Evolutionary conservation across 306 rosid genomes (phyloP).

Genomic region (Corylus heterophylla): DNA sequence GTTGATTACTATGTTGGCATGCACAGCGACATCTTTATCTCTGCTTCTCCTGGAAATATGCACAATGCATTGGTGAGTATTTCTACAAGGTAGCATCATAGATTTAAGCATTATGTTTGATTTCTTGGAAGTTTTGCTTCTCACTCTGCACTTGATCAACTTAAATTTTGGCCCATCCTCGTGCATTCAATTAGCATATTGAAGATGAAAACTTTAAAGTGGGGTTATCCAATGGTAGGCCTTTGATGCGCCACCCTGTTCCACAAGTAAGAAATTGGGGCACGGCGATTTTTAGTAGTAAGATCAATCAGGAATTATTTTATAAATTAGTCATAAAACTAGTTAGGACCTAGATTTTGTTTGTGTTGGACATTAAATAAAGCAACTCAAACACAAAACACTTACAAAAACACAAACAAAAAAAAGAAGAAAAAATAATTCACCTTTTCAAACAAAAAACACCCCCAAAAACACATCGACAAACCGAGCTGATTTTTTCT

Average conservation of each 20-base stretch:
- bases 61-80: constrained; percentile 94
- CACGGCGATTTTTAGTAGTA: neutral
- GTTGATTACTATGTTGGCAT: constrained; percentile 85
- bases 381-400: too few relatives aligned
- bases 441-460: too few relatives aligned
- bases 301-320: neutral
- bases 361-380: neutral
- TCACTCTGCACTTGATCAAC: neutral
- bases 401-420: too few relatives aligned
- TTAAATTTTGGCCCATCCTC: neutral
- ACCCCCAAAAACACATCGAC: too few relatives aligned
- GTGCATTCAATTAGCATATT: neutral
- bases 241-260: neutral
- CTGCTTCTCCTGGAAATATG: constrained; percentile 99
- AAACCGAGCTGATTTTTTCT: neutral
- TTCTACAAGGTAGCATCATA: constrained; percentile 12
- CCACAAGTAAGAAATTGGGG: neutral
- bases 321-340: neutral
- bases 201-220: neutral
- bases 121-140: constrained; percentile 4
- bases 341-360: neutral
- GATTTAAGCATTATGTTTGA: neutral
- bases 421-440: too few relatives aligned
- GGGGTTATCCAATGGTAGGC: neutral
- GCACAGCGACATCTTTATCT: constrained; percentile 90